phyloP scores from a whole-genome alignment of 2,329 filamentous ascomycete species.

The Scedosporium apiospermum region DNA sequence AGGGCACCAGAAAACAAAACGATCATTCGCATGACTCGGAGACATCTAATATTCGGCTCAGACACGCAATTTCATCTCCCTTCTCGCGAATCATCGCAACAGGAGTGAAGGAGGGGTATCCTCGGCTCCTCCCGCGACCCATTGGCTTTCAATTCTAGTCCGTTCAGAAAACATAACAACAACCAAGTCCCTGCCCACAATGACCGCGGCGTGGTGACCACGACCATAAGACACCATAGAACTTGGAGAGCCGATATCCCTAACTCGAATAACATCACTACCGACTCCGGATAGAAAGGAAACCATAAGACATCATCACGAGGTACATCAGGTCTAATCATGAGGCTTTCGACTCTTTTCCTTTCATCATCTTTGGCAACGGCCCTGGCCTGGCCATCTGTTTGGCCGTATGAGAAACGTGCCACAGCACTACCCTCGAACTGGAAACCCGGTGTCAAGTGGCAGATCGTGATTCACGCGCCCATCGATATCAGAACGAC shows the following conservation, averaged over 20 bases:
- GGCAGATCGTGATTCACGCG: slow-evolving; percentile 21
- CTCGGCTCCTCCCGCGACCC: not conserved
- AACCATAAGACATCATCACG: not conserved
- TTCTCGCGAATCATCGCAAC: not conserved
- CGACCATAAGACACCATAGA: not conserved
- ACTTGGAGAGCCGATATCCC: not conserved
- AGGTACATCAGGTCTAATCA: not conserved
- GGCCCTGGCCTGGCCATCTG: not conserved
- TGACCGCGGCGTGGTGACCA: not conserved
- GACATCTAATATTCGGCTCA: not conserved
- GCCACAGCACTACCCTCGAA: not conserved
- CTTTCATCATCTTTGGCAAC: not conserved
- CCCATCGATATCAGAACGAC: slow-evolving; percentile 17
- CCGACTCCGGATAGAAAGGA: not conserved
- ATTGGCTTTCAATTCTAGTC: not conserved
- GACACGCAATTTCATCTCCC: not conserved
- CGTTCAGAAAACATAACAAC: not conserved
- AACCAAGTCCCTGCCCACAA: not conserved
- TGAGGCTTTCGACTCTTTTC: not conserved
- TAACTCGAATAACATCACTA: not conserved
- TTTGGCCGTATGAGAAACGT: not conserved
- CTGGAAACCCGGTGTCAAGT: slow-evolving; percentile 19
- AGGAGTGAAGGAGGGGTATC: not conserved
- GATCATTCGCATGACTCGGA: not conserved
- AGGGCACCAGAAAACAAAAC: not conserved